Percentiles rank a stretch among this genome's conserved stretches.
These are phyloP conservation scores for Corylus heterophylla DNA, from an alignment of 306 rosid genomes.

Conservation along the genomic window DNA sequence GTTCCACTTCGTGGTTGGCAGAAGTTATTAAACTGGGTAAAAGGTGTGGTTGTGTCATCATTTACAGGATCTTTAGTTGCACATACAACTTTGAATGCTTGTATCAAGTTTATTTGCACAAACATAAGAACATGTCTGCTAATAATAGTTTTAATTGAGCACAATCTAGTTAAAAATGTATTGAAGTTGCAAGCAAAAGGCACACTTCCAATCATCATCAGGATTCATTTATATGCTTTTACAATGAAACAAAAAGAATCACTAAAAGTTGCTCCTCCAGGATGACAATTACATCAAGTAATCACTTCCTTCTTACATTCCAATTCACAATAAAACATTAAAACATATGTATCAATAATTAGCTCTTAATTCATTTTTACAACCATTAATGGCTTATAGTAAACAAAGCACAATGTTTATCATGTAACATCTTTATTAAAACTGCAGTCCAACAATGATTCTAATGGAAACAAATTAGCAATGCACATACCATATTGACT, in stretches of 20 bases:
- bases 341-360: not conserved
- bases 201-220: not conserved
- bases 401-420: not conserved
- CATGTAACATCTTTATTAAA: not conserved
- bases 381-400: not conserved
- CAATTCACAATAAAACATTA: not conserved
- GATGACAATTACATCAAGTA: not conserved
- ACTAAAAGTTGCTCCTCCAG: not conserved
- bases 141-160: not conserved
- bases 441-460: not conserved
- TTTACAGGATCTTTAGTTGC: not conserved
- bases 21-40: not conserved
- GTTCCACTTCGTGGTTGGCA: not conserved
- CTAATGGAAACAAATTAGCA: not conserved
- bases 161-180: not conserved
- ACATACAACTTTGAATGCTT: not conserved
- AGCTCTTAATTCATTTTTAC: not conserved
- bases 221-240: not conserved
- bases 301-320: not conserved
- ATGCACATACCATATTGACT: slow-evolving; percentile 8
- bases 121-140: not conserved
- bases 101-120: not conserved
- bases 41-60: not conserved
- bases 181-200: not conserved
- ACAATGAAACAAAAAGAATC: not conserved